Conservation (phyloP, 1,139 yeast genomes). For the Kurtzmaniella quercitrusa region DNA sequence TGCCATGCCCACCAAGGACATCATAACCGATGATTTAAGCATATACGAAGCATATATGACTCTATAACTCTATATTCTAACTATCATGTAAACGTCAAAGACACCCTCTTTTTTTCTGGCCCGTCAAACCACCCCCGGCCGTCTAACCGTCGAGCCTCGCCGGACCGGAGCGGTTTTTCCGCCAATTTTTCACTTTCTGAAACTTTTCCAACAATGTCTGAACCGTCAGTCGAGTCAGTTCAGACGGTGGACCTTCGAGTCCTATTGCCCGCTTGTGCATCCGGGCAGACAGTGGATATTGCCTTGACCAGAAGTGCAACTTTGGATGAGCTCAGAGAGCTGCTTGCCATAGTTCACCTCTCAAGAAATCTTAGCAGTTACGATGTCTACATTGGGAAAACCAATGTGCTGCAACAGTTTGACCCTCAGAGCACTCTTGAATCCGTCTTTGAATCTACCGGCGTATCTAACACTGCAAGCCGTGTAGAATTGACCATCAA, state of each 20-base stretch:
- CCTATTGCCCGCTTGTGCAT: slow-evolving; percentile 28
- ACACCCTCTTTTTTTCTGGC: too few species aligned
- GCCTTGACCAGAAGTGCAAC: slow-evolving; percentile 24
- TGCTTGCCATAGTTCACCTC: slow-evolving; percentile 50
- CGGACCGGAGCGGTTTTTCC: background rate
- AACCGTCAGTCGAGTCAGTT: slow-evolving; percentile 11
- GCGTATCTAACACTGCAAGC: slow-evolving; percentile 10
- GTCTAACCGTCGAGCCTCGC: background rate
- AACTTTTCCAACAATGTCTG: slow-evolving; percentile 4
- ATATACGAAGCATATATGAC: too few species aligned
- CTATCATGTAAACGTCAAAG: too few species aligned
- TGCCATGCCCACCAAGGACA: too few species aligned
- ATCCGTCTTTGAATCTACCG: slow-evolving; percentile 24
- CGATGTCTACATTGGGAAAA: slow-evolving; percentile 37
- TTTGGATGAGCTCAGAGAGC: slow-evolving; percentile 55
- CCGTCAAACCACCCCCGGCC: too few species aligned
- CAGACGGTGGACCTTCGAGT: slow-evolving; percentile 25
- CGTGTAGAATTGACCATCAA: slow-evolving; percentile 16
- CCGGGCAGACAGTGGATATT: slow-evolving; percentile 25
- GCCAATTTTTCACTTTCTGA: background rate
- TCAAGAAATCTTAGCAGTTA: slow-evolving; percentile 63
- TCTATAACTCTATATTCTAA: too few species aligned
- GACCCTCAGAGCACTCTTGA: slow-evolving; percentile 33
- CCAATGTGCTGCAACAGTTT: slow-evolving; percentile 25
- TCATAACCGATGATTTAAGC: too few species aligned